Evolutionary conservation across 73 alveolate species (phyloP).

Genomic region (Paramecium octaurelia): DNA sequence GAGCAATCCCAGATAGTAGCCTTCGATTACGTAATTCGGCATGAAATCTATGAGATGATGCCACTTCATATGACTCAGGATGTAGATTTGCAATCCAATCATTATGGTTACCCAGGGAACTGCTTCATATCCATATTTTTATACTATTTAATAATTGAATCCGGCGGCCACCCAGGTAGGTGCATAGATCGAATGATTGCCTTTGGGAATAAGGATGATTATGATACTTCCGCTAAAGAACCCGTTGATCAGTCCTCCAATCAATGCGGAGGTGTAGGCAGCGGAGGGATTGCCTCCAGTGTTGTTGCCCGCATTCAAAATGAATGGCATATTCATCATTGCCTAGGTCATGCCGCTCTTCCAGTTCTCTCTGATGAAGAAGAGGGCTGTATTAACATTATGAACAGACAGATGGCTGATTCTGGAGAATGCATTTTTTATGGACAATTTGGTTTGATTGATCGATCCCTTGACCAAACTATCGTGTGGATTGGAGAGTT

Average conservation of each 20-base stretch:
- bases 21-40: conserved; percentile 47
- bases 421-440: not conserved
- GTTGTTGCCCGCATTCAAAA: conserved; percentile 17
- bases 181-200: conserved; percentile 45
- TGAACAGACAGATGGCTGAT: conserved; percentile 10
- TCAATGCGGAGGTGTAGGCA: not conserved
- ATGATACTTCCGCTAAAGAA: conserved; percentile 15
- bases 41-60: conserved; percentile 22
- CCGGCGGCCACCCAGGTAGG: conserved; percentile 27
- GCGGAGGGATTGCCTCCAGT: conserved; percentile 6
- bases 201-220: not conserved
- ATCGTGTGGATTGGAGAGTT: not conserved
- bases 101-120: conserved; percentile 38
- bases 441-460: not conserved
- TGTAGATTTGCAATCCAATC: not conserved
- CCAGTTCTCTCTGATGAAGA: conserved; percentile 26
- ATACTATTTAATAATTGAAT: not conserved
- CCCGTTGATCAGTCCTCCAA: conserved; percentile 28
- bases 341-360: conserved; percentile 45
- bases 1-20: conserved; percentile 9
- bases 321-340: conserved; percentile 12
- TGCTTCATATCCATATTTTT: conserved; percentile 38
- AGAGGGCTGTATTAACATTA: conserved; percentile 10
- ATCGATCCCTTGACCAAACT: not conserved
- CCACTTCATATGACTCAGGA: not conserved